These are phyloP conservation scores for Cercospora canescens DNA, from an alignment of 2,329 filamentous ascomycete genomes.

Conservation along the genomic window DNA sequence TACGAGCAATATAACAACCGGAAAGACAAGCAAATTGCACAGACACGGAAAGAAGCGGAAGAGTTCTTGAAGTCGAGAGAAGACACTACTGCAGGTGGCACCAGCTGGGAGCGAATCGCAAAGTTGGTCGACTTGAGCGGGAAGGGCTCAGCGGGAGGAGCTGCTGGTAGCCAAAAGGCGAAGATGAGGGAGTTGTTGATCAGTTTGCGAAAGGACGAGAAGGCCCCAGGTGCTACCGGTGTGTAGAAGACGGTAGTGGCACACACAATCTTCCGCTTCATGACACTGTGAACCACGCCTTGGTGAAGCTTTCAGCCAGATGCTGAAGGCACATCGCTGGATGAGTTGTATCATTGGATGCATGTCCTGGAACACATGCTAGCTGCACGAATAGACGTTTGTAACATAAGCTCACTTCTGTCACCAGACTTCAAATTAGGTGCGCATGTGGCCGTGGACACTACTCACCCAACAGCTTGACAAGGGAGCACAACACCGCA, in stretches of 20 bases:
- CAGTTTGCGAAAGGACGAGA: constrained; percentile 90
- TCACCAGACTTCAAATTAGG: background rate
- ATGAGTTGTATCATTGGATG: background rate
- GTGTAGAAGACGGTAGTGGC: constrained; percentile 9
- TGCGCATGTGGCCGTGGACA: background rate
- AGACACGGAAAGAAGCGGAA: constrained; percentile 89
- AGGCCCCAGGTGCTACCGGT: constrained; percentile 63
- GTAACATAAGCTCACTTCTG: background rate
- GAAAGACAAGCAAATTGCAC: constrained; percentile 87
- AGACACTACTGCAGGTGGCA: constrained; percentile 90
- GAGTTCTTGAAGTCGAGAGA: constrained; percentile 86
- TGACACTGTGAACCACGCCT: background rate
- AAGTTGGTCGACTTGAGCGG: constrained; percentile 97
- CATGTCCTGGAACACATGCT: background rate
- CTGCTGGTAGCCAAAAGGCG: constrained; percentile 88
- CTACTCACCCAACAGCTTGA: background rate
- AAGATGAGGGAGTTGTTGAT: constrained; percentile 89
- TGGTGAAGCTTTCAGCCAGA: background rate
- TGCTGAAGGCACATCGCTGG: background rate
- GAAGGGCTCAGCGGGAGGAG: constrained; percentile 84
- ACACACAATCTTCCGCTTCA: background rate
- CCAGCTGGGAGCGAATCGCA: constrained; percentile 96
- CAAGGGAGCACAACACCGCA: background rate
- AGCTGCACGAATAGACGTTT: constrained; percentile 3
- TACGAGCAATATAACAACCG: constrained; percentile 99